These are phyloP conservation scores for Talaromyces islandicus DNA, from an alignment of 2,329 filamentous ascomycete species.

Conservation along the genomic window DNA sequence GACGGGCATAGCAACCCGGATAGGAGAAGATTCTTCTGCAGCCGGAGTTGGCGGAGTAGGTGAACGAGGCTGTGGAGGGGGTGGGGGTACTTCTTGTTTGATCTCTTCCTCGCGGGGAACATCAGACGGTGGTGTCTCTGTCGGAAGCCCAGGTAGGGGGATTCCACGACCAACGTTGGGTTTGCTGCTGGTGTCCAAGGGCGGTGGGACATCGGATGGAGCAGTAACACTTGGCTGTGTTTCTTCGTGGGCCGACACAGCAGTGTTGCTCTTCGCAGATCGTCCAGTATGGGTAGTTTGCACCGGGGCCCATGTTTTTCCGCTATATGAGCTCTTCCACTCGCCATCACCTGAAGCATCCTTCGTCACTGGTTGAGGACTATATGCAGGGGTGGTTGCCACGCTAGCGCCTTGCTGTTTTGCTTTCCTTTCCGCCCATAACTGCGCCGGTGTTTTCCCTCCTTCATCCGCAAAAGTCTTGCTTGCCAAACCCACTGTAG, in stretches of 20 bases:
- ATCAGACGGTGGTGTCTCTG: slow-evolving; percentile 37
- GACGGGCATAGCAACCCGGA: slow-evolving; percentile 81
- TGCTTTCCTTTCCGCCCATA: slow-evolving; percentile 97
- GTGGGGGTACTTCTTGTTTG: slow-evolving; percentile 29
- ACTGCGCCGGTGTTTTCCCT: slow-evolving; percentile 91
- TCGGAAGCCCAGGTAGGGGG: slow-evolving; percentile 66
- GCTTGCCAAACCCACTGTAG: slow-evolving; percentile 68
- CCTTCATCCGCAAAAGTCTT: slow-evolving; percentile 91
- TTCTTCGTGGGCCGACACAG: slow-evolving; percentile 12
- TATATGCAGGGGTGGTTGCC: not conserved
- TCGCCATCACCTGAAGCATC: slow-evolving; percentile 57
- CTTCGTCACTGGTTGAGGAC: slow-evolving; percentile 24
- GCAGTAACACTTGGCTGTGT: slow-evolving; percentile 57
- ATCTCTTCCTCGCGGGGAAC: slow-evolving; percentile 46
- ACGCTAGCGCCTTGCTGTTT: slow-evolving; percentile 50
- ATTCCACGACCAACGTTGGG: slow-evolving; percentile 63
- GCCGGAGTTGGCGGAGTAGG: slow-evolving; percentile 45
- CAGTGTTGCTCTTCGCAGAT: slow-evolving; percentile 47
- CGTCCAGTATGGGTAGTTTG: slow-evolving; percentile 67
- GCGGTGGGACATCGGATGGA: slow-evolving; percentile 41
- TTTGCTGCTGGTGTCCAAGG: slow-evolving; percentile 62
- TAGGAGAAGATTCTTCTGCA: slow-evolving; percentile 61
- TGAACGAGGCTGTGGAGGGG: slow-evolving; percentile 42
- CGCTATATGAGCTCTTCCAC: slow-evolving; percentile 88
- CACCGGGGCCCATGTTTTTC: slow-evolving; percentile 85